Percentiles rank a stretch among this genome's conserved stretches.
Conservation (phyloP, 2,329 filamentous ascomycete genomes). For the Diaporthe citrichinensis region DNA sequence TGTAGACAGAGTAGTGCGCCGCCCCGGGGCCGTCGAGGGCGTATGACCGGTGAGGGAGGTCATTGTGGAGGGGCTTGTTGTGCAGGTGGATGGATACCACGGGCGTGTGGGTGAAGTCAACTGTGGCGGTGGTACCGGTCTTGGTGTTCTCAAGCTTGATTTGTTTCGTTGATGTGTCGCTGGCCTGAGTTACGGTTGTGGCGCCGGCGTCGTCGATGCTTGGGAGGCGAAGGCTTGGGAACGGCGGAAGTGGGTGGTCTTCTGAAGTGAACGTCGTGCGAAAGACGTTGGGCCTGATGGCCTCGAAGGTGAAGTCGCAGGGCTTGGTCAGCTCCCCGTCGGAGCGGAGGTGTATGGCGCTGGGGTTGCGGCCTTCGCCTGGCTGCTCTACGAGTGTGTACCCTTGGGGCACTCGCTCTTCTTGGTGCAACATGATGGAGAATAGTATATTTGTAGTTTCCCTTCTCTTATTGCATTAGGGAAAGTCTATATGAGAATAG, state of each 20-base stretch:
- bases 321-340: constrained; percentile 52
- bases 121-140: constrained; percentile 64
- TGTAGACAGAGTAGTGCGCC: constrained; percentile 75
- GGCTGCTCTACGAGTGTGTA: constrained; percentile 45
- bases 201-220: constrained; percentile 52
- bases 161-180: too few relatives aligned
- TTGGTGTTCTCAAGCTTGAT: constrained; percentile 55
- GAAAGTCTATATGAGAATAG: not conserved
- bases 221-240: constrained; percentile 70
- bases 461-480: not conserved
- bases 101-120: constrained; percentile 72
- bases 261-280: constrained; percentile 76
- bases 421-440: constrained; percentile 46
- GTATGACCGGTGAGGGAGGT: constrained; percentile 73
- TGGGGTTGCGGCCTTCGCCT: constrained; percentile 39
- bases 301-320: constrained; percentile 74
- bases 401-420: constrained; percentile 46
- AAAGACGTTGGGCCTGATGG: constrained; percentile 74
- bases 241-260: constrained; percentile 74
- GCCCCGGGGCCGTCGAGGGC: constrained; percentile 72
- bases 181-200: constrained; percentile 52
- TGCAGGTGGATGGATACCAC: constrained; percentile 69
- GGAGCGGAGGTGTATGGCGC: constrained; percentile 58
- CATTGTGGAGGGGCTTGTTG: constrained; percentile 69
- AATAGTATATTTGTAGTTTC: not conserved